Conservation (phyloP, 441 rosid genomes). For the Isatis lusitanica region DNA sequence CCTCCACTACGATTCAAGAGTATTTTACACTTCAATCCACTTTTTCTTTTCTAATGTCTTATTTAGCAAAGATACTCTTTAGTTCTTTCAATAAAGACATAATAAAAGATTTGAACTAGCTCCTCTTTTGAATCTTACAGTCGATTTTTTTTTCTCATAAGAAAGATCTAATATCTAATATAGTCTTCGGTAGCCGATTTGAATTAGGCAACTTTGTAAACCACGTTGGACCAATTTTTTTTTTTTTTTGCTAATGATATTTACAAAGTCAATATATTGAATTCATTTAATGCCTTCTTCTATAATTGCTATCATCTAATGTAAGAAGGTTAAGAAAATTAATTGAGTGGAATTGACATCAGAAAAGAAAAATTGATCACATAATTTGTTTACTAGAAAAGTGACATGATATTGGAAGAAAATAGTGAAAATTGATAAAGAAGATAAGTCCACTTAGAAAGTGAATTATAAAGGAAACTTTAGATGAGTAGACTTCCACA, state of each 20-base stretch:
- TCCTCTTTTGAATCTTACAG: background rate
- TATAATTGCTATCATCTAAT: background rate
- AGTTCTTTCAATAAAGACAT: background rate
- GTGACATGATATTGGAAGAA: conserved; percentile 3
- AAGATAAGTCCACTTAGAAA: conserved; percentile 17
- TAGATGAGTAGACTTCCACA: conserved; percentile 28
- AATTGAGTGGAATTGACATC: conserved; percentile 1
- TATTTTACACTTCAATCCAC: background rate
- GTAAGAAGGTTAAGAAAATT: background rate
- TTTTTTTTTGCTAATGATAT: background rate
- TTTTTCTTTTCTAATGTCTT: background rate
- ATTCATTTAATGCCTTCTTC: background rate
- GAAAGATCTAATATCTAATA: background rate
- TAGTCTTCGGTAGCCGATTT: background rate
- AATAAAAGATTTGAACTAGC: background rate
- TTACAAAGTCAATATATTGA: background rate
- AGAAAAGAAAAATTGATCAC: background rate
- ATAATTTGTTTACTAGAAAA: background rate
- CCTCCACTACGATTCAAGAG: background rate
- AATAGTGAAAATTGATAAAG: background rate
- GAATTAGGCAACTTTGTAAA: background rate
- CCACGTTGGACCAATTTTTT: background rate
- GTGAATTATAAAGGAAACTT: conserved; percentile 1
- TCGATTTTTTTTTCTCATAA: background rate
- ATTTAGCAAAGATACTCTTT: background rate